Conservation (phyloP, 2,329 filamentous ascomycete genomes). For the Cryphonectria nitschkei region DNA sequence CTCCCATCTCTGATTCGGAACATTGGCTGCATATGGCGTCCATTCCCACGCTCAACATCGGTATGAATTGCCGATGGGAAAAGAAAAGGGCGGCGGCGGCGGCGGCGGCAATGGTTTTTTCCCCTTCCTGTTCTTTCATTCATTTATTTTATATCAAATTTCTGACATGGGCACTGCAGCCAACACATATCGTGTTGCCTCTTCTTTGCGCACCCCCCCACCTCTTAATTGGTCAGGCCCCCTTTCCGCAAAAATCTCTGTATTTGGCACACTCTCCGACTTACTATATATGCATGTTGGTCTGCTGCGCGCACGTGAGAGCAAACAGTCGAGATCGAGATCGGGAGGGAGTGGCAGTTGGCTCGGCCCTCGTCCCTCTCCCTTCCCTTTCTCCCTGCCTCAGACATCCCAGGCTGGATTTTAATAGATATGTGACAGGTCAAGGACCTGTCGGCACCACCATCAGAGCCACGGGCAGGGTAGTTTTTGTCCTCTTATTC, state of each 20-base stretch:
- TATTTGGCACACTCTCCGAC: background rate
- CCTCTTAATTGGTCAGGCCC: background rate
- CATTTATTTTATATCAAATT: no score
- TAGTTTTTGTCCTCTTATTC: background rate
- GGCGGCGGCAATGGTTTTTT: background rate
- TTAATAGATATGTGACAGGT: slow-evolving; percentile 1
- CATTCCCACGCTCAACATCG: background rate
- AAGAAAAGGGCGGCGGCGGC: background rate
- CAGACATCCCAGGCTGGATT: background rate
- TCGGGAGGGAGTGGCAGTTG: background rate
- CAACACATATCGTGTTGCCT: background rate
- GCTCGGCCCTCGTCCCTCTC: background rate
- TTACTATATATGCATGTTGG: background rate
- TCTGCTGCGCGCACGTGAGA: no score
- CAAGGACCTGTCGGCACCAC: background rate
- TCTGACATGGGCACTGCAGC: no score
- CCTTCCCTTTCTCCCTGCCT: background rate
- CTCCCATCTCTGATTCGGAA: slow-evolving; percentile 9
- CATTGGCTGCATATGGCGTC: slow-evolving; percentile 10
- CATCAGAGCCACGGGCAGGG: slow-evolving; percentile 2
- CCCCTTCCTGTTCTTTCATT: no score
- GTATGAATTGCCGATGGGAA: background rate
- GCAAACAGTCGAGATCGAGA: background rate
- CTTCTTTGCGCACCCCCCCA: background rate
- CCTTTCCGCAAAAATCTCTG: background rate